phyloP scores from a whole-genome alignment of 2,329 filamentous ascomycete genomes.

The Xylaria arbuscula region DNA sequence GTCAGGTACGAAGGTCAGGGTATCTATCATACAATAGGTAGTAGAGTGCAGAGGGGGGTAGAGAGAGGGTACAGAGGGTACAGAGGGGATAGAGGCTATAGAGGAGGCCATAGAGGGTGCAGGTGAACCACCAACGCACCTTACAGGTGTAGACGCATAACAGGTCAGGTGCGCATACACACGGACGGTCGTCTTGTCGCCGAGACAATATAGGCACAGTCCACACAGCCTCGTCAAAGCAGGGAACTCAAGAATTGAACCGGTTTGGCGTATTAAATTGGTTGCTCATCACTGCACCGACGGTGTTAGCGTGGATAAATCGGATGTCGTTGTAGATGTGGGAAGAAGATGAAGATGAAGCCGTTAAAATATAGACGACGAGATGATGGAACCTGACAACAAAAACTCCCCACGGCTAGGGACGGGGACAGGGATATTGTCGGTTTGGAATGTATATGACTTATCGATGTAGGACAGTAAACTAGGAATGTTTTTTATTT shows the following conservation, averaged over 20 bases:
- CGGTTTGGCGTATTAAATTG: neutral
- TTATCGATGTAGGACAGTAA: neutral
- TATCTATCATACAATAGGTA: too few species aligned
- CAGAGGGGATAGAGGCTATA: neutral
- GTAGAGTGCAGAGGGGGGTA: neutral
- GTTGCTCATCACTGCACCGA: too few species aligned
- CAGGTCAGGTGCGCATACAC: conserved; percentile 6
- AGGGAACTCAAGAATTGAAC: neutral
- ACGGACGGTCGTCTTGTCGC: neutral
- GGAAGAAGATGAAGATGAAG: neutral
- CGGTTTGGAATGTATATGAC: neutral
- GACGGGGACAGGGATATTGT: conserved; percentile 1
- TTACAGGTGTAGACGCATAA: conserved; percentile 12
- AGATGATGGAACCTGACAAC: neutral
- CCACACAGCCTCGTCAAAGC: neutral
- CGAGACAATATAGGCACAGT: neutral
- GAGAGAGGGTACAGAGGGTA: neutral
- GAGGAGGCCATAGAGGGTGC: neutral
- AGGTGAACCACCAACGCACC: conserved; percentile 20
- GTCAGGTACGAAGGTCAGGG: conserved; percentile 19
- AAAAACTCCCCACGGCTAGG: neutral
- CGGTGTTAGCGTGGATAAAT: neutral
- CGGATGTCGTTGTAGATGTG: neutral
- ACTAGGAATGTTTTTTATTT: neutral
- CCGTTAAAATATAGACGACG: neutral